Conservation (phyloP, 345 rosid genomes). For the Anacardium occidentale region DNA sequence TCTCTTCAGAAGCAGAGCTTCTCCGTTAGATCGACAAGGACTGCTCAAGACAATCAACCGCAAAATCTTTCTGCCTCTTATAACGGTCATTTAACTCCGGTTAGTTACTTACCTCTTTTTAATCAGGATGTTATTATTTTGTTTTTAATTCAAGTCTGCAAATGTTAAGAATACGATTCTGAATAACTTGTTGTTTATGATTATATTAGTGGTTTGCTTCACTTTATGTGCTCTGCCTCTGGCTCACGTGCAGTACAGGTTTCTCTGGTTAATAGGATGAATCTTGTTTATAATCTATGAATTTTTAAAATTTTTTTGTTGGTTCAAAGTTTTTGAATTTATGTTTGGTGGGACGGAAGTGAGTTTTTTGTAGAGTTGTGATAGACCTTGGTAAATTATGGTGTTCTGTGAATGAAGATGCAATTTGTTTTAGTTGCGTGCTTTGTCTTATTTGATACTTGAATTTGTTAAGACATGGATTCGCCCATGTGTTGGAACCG, state of each 20-base stretch:
- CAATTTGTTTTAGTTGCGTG: background rate
- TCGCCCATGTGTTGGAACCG: background rate
- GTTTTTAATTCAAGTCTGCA: background rate
- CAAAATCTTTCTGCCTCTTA: slow-evolving; percentile 23
- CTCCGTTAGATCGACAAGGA: slow-evolving; percentile 44
- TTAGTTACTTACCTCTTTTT: slow-evolving; percentile 23
- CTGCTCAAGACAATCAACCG: slow-evolving; percentile 22
- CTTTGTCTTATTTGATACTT: background rate
- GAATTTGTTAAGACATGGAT: background rate
- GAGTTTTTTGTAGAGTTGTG: background rate
- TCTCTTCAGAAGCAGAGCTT: slow-evolving; percentile 24
- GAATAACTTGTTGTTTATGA: background rate
- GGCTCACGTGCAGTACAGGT: background rate
- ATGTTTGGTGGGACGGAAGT: background rate
- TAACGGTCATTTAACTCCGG: slow-evolving; percentile 46
- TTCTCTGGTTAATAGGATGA: background rate
- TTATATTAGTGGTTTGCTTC: background rate
- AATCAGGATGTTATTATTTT: background rate
- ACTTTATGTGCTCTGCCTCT: too few relatives aligned
- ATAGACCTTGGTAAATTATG: background rate
- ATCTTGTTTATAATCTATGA: background rate
- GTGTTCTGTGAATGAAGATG: background rate
- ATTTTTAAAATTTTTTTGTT: background rate
- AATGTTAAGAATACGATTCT: background rate
- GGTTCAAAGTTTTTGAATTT: background rate